A percentile compares a stretch with the other conserved stretches of the same genome.
Conservation (phyloP, 2,329 filamentous ascomycete genomes). For the Cercospora canescens region DNA sequence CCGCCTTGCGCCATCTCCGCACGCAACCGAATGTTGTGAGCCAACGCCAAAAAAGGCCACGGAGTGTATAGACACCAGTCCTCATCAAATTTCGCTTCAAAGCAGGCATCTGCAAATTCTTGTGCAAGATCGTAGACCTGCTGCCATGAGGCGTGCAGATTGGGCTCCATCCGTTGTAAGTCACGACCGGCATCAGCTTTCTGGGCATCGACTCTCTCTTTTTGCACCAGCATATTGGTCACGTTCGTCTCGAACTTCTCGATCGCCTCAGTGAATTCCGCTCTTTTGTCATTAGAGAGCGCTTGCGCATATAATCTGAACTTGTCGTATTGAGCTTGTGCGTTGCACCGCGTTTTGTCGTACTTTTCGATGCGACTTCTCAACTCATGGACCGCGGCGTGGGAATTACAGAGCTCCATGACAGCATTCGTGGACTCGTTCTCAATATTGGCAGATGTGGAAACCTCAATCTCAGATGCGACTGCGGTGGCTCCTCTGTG, state of each 20-base stretch:
- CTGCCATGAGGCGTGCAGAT: neutral
- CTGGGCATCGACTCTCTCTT: no score
- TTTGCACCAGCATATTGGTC: no score
- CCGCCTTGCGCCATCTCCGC: neutral
- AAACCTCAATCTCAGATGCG: no score
- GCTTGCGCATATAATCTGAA: no score
- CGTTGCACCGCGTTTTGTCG: no score
- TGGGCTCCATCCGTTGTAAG: neutral
- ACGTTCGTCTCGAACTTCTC: no score
- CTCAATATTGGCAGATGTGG: no score
- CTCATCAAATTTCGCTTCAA: neutral
- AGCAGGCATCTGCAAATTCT: neutral
- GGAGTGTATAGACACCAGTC: neutral
- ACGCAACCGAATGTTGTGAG: neutral
- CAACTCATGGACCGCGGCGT: no score
- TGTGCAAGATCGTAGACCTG: neutral
- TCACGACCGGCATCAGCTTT: neutral
- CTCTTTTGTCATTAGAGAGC: no score
- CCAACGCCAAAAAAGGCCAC: neutral
- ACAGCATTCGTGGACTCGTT: neutral
- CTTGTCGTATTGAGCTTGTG: no score
- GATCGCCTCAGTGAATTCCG: no score
- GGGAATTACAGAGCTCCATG: neutral
- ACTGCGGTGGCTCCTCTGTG: no score
- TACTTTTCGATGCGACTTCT: neutral